Conservation (phyloP, 2,329 filamentous ascomycete genomes). For the Hirsutella rhossiliensis region DNA sequence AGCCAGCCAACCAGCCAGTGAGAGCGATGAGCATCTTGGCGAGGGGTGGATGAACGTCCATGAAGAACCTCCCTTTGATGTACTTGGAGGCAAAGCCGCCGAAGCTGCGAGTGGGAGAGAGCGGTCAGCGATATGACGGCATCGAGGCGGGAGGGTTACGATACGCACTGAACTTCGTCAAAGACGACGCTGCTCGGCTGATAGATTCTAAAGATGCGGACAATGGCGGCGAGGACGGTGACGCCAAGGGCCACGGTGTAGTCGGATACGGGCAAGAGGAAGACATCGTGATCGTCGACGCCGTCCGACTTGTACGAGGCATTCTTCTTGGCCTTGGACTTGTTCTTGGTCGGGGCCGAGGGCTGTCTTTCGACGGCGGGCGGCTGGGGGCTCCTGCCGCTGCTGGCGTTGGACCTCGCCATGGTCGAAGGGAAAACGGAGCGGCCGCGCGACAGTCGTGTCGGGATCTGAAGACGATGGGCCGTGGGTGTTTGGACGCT, state of each 20-base stretch:
- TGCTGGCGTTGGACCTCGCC: constrained; percentile 19
- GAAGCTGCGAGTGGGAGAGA: constrained; percentile 49
- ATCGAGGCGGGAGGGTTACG: constrained; percentile 1
- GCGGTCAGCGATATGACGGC: constrained; percentile 6
- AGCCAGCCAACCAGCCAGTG: constrained; percentile 88
- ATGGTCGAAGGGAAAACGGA: constrained; percentile 11
- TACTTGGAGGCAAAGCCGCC: constrained; percentile 98
- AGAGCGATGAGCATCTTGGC: constrained; percentile 95
- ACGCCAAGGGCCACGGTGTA: constrained; percentile 65
- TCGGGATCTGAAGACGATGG: not conserved
- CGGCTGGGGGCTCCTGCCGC: constrained; percentile 24
- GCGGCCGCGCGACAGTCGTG: not conserved
- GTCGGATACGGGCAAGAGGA: constrained; percentile 72
- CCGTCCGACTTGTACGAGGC: constrained; percentile 64
- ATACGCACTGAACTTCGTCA: constrained; percentile 94
- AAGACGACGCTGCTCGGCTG: constrained; percentile 95
- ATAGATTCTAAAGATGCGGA: constrained; percentile 91
- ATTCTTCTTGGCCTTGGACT: constrained; percentile 24
- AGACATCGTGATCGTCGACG: constrained; percentile 83
- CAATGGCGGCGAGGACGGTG: constrained; percentile 62
- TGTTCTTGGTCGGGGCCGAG: constrained; percentile 15
- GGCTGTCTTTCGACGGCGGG: constrained; percentile 9
- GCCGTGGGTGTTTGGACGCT: not conserved
- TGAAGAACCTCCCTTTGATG: constrained; percentile 98
- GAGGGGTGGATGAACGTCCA: constrained; percentile 98